Evolutionary conservation across 371 early-diverging fungal species (phyloP).

Genomic region (Coemansia sp.): DNA sequence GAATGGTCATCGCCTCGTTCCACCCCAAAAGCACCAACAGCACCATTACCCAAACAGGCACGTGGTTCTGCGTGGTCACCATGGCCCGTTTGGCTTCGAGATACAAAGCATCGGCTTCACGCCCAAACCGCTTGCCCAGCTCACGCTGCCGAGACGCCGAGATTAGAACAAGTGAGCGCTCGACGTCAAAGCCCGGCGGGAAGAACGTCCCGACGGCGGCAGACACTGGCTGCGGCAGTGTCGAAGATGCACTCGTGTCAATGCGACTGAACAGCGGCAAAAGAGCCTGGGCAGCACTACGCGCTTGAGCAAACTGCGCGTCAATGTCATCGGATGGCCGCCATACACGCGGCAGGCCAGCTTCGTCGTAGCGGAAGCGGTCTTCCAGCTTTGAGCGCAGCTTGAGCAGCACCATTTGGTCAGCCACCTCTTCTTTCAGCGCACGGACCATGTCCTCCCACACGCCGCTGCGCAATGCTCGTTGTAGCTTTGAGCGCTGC

Average conservation of each 20-base stretch:
- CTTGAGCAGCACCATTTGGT: slow-evolving; percentile 74
- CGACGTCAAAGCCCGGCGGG: slow-evolving; percentile 57
- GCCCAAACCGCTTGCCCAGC: slow-evolving; percentile 76
- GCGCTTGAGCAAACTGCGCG: slow-evolving; percentile 70
- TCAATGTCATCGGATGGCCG: slow-evolving; percentile 93
- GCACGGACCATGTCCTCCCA: slow-evolving; percentile 75
- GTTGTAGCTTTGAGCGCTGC: slow-evolving; percentile 68
- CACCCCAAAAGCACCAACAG: slow-evolving; percentile 80
- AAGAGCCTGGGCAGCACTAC: slow-evolving; percentile 63
- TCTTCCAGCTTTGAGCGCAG: slow-evolving; percentile 80
- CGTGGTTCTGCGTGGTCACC: slow-evolving; percentile 78
- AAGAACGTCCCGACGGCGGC: slow-evolving; percentile 21
- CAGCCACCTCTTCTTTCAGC: slow-evolving; percentile 77
- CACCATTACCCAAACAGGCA: slow-evolving; percentile 85
- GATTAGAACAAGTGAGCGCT: slow-evolving; percentile 62
- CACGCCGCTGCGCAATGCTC: slow-evolving; percentile 60
- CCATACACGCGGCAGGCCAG: slow-evolving; percentile 93
- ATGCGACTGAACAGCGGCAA: slow-evolving; percentile 67
- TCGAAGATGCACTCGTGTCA: slow-evolving; percentile 12
- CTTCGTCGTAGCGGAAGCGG: slow-evolving; percentile 88
- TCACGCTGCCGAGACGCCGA: slow-evolving; percentile 70
- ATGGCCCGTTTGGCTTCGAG: slow-evolving; percentile 94
- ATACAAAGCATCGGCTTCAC: slow-evolving; percentile 87
- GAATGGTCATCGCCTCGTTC: slow-evolving; percentile 86
- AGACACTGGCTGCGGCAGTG: neutral